A percentile compares a stretch with the other conserved stretches of the same genome.
phyloP scores from a whole-genome alignment of 1,139 yeast species.

The Blastobotrys niveus region DNA sequence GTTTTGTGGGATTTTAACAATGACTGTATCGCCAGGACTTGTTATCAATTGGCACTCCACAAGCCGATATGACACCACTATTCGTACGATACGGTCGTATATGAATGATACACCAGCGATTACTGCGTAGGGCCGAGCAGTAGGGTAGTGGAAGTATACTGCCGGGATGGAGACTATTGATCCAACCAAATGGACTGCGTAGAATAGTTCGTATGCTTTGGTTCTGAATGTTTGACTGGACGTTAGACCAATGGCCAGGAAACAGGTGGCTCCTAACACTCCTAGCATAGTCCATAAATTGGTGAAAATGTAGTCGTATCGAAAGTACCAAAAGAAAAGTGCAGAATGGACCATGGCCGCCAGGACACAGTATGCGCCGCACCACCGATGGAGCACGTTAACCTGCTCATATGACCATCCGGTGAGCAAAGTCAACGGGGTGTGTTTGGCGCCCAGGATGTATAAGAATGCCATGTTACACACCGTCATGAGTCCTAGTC shows the following conservation, averaged over 20 bases:
- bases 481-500: constrained; percentile 25
- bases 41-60: constrained; percentile 20
- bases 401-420: constrained; percentile 32
- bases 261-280: constrained; percentile 25
- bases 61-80: constrained; percentile 20
- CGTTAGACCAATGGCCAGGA: constrained; percentile 23
- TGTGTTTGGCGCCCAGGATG: constrained; percentile 28
- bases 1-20: constrained; percentile 22
- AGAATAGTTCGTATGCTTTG: constrained; percentile 24
- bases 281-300: constrained; percentile 36
- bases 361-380: constrained; percentile 23
- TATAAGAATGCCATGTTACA: constrained; percentile 27
- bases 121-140: constrained; percentile 24
- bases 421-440: constrained; percentile 25
- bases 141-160: constrained; percentile 25
- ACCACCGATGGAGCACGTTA: constrained; percentile 27
- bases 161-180: constrained; percentile 26
- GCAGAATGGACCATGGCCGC: constrained; percentile 21
- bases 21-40: constrained; percentile 26
- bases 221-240: constrained; percentile 19
- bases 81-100: constrained; percentile 24
- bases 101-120: constrained; percentile 23
- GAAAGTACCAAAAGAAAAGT: constrained; percentile 23
- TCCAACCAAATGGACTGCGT: constrained; percentile 24
- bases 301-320: constrained; percentile 28